Evolutionary conservation across 2,329 filamentous ascomycete species (phyloP).

Genomic region (Sporothrix sp.): DNA sequence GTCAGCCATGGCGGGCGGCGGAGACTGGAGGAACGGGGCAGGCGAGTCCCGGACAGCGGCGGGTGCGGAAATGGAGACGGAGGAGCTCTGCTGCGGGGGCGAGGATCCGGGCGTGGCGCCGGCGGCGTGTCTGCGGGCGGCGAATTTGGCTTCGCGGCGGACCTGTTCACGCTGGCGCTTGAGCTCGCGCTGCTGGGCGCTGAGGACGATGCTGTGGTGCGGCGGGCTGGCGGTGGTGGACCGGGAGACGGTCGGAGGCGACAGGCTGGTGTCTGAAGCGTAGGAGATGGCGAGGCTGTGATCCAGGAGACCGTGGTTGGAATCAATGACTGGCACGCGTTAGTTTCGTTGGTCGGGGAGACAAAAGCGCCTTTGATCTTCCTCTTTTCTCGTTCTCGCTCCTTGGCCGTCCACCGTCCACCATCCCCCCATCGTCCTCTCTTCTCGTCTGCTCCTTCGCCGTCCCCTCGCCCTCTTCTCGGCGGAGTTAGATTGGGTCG

Average conservation of each 20-base stretch:
- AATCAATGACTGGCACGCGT: slow-evolving; percentile 24
- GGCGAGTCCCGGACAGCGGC: slow-evolving; percentile 6
- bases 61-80: background rate
- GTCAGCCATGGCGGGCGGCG: slow-evolving; percentile 31
- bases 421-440: background rate
- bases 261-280: slow-evolving; percentile 42
- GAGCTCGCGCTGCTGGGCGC: slow-evolving; percentile 50
- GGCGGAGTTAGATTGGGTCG: slow-evolving; percentile 3
- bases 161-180: slow-evolving; percentile 52
- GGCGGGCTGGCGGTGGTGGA: slow-evolving; percentile 51
- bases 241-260: slow-evolving; percentile 39
- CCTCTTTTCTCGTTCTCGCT: background rate
- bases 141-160: slow-evolving; percentile 48
- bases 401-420: too few relatives aligned
- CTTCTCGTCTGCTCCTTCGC: background rate
- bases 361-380: background rate
- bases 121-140: slow-evolving; percentile 30
- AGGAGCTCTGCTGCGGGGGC: background rate
- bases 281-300: slow-evolving; percentile 37
- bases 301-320: slow-evolving; percentile 30
- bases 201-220: slow-evolving; percentile 34
- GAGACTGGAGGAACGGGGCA: slow-evolving; percentile 8
- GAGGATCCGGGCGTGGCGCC: background rate
- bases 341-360: slow-evolving; percentile 20
- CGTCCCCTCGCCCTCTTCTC: background rate